These are phyloP conservation scores for Capniomyces stellatus DNA, from an alignment of 371 early-diverging fungal genomes.

Conservation along the genomic window DNA sequence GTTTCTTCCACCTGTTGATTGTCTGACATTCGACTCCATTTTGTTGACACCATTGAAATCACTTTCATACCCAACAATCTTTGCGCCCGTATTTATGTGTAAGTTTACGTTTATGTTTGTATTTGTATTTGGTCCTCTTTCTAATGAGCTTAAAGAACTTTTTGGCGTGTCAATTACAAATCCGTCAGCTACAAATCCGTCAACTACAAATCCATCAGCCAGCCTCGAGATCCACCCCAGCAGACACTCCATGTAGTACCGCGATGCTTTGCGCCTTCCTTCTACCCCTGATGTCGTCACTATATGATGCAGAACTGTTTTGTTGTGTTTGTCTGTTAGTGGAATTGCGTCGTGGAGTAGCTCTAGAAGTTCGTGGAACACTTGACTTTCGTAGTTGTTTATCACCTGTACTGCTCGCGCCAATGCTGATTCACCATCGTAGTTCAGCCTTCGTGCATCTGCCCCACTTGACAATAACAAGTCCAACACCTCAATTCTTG, in stretches of 20 bases:
- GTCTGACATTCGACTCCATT: no score
- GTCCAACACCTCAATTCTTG: slow-evolving; percentile 50
- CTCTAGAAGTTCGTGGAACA: slow-evolving; percentile 57
- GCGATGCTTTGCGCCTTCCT: slow-evolving; percentile 52
- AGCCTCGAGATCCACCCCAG: slow-evolving; percentile 33
- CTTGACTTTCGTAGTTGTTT: slow-evolving; percentile 68
- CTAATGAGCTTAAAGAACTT: no score
- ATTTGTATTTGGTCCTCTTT: no score
- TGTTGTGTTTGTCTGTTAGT: slow-evolving; percentile 55
- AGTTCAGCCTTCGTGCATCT: slow-evolving; percentile 50
- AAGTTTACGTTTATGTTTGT: no score
- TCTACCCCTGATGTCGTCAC: slow-evolving; percentile 52
- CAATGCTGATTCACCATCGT: slow-evolving; percentile 73
- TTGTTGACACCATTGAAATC: no score
- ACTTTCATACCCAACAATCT: no score
- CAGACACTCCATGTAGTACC: slow-evolving; percentile 76
- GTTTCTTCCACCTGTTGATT: no score
- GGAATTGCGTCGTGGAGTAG: slow-evolving; percentile 57
- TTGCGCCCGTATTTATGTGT: no score
- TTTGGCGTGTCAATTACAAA: no score
- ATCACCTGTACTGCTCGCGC: slow-evolving; percentile 76
- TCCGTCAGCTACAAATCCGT: background rate
- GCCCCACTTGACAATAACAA: slow-evolving; percentile 57
- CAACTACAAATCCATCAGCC: slow-evolving; percentile 19
- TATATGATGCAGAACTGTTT: slow-evolving; percentile 89